Evolutionary conservation across 108 stramenopile genomes (phyloP).

Genomic region (Skeletonema marinoi): DNA sequence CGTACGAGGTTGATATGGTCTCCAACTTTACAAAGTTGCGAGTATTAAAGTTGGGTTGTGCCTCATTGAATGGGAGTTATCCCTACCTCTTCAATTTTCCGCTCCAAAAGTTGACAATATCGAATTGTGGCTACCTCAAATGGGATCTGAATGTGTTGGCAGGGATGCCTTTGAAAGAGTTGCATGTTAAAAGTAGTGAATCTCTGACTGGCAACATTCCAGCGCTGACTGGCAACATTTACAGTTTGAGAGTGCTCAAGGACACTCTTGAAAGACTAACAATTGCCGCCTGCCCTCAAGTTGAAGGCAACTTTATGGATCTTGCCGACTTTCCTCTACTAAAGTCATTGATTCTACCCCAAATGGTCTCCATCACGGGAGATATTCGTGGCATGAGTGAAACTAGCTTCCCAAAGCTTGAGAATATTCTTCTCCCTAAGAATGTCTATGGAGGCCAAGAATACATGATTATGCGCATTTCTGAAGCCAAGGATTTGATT

Average conservation of each 20-base stretch:
- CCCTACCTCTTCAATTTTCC: constrained; percentile 13
- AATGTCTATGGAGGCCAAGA: not conserved
- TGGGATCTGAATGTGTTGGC: constrained; percentile 11
- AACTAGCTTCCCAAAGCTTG: not conserved
- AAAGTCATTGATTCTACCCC: not conserved
- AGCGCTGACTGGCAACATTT: too few species aligned
- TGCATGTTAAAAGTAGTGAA: not conserved
- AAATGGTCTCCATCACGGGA: not conserved
- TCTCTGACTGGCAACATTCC: not conserved
- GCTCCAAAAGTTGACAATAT: not conserved
- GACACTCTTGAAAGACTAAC: not conserved
- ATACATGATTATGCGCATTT: not conserved
- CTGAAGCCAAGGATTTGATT: not conserved
- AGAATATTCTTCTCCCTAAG: not conserved
- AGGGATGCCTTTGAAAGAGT: constrained; percentile 7
- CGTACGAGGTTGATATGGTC: not conserved
- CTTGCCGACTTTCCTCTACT: constrained; percentile 1
- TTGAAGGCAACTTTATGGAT: constrained; percentile 2
- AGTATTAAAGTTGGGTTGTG: not conserved
- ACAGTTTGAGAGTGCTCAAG: constrained; percentile 16
- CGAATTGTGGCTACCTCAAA: not conserved
- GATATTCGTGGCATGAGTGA: not conserved
- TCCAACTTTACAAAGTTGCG: not conserved
- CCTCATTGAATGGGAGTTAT: constrained; percentile 4
- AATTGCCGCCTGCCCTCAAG: not conserved